These are phyloP conservation scores for Bonia amplexicaulis DNA, from an alignment of 176 grass and related monocot genomes.

Conservation along the genomic window DNA sequence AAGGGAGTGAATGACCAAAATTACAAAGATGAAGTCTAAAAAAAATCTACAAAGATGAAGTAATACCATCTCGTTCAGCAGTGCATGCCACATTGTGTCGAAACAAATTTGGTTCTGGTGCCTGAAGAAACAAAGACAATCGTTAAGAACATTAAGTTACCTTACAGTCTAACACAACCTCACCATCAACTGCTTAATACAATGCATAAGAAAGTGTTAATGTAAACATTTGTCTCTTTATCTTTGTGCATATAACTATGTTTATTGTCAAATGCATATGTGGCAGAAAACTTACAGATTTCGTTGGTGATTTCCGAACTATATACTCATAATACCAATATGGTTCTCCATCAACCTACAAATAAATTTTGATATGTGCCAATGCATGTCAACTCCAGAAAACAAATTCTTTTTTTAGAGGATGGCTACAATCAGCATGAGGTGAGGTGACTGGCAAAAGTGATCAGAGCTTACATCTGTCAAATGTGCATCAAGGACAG, in stretches of 20 bases:
- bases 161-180: not conserved
- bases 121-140: conserved; percentile 45
- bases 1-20: conserved; percentile 14
- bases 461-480: conserved; percentile 45
- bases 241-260: not conserved
- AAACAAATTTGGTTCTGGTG: conserved; percentile 82
- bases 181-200: not conserved
- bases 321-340: conserved; percentile 99
- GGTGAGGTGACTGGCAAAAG: not conserved
- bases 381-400: not conserved
- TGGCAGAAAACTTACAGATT: conserved; percentile 53
- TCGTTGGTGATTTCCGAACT: conserved; percentile 85
- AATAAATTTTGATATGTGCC: conserved; percentile 6
- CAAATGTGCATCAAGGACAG: conserved; percentile 89
- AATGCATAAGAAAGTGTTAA: conserved; percentile 1
- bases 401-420: not conserved
- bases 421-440: not conserved
- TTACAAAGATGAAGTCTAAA: not conserved
- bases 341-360: conserved; percentile 72
- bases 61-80: conserved; percentile 85
- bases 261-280: conserved; percentile 10
- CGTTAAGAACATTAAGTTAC: conserved; percentile 19
- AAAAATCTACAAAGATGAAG: conserved; percentile 8
- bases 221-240: not conserved
- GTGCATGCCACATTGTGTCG: conserved; percentile 82